These are phyloP conservation scores for Massariosphaeria phaeospora DNA, from an alignment of 495 filamentous ascomycete species.

Conservation along the genomic window DNA sequence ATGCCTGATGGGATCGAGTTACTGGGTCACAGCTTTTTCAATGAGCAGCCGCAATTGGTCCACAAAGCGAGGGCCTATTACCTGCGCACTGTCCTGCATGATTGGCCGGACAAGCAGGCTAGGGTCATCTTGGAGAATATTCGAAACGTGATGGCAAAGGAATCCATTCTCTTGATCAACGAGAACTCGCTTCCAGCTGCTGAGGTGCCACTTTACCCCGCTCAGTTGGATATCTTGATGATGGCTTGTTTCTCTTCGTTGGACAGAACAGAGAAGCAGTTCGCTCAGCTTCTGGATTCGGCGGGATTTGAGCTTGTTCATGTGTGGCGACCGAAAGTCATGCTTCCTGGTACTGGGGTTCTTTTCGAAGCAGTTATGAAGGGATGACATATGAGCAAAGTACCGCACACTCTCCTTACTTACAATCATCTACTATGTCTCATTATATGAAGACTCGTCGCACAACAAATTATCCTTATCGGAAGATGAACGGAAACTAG, in stretches of 20 bases:
- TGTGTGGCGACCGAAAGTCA: not conserved
- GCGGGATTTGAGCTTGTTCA: not conserved
- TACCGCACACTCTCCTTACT: too few relatives aligned
- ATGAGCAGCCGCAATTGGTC: conserved; percentile 8
- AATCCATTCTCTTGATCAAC: conserved; percentile 44
- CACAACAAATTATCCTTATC: too few relatives aligned
- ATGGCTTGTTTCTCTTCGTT: not conserved
- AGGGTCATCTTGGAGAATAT: conserved; percentile 40
- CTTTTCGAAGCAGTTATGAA: too few relatives aligned
- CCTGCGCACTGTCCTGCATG: conserved; percentile 43
- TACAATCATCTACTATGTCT: too few relatives aligned
- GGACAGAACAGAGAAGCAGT: conserved; percentile 9
- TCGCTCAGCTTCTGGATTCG: not conserved
- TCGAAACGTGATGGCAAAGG: conserved; percentile 36
- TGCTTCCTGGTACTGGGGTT: too few relatives aligned
- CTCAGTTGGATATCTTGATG: not conserved
- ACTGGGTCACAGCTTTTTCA: conserved; percentile 12
- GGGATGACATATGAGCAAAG: too few relatives aligned
- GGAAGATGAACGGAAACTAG: too few relatives aligned
- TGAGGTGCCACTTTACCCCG: not conserved
- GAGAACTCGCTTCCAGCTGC: conserved; percentile 40
- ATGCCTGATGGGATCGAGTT: not conserved
- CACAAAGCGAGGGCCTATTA: conserved; percentile 45
- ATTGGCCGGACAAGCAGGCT: conserved; percentile 39
- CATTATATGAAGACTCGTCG: too few relatives aligned